These are phyloP conservation scores for Deuterostichococcus epilithicus DNA, from an alignment of 139 green algal species.

Conservation along the genomic window DNA sequence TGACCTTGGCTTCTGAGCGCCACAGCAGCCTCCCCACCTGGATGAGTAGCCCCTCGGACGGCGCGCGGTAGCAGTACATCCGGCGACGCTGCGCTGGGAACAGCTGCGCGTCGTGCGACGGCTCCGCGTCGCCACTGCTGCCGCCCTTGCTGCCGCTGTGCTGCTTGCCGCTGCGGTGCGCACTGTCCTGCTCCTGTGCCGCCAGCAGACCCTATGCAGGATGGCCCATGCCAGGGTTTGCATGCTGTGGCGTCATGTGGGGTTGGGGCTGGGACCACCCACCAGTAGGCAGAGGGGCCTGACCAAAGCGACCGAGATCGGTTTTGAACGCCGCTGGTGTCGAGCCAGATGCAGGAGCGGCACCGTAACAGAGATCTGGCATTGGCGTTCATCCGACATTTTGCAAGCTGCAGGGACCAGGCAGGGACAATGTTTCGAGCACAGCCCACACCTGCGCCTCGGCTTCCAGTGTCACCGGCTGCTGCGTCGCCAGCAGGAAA, in stretches of 20 bases:
- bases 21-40: no score
- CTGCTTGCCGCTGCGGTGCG: neutral
- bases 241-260: neutral
- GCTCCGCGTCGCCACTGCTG: neutral
- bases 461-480: constrained; percentile 10
- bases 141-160: neutral
- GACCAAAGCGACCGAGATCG: neutral
- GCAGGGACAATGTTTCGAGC: no score
- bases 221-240: neutral
- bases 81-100: constrained; percentile 9
- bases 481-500: constrained; percentile 30
- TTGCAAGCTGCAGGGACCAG: no score
- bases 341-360: neutral
- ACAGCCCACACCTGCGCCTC: constrained; percentile 13
- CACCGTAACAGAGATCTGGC: neutral
- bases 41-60: neutral
- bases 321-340: no score
- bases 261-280: neutral
- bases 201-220: neutral
- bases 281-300: neutral
- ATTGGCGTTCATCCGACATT: neutral
- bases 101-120: neutral
- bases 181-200: neutral
- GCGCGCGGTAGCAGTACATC: constrained; percentile 15
- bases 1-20: no score